Conservation (phyloP, 257 asterid species). For the Capsicum pubescens region DNA sequence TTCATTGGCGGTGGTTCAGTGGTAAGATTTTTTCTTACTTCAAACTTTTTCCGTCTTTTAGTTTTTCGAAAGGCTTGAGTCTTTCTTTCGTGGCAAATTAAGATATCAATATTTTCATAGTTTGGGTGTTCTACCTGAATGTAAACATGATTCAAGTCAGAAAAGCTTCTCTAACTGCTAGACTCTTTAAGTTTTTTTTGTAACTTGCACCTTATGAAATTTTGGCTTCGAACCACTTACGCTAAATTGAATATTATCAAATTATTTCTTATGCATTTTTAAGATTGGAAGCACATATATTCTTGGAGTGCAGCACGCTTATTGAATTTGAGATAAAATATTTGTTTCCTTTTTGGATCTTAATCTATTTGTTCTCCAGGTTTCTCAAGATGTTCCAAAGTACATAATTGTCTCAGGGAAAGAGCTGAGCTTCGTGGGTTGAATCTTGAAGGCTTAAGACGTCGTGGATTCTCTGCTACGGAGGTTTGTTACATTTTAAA, state of each 20-base stretch:
- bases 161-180: neutral
- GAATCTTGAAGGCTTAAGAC: conserved; percentile 89
- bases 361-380: conserved; percentile 44
- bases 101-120: neutral
- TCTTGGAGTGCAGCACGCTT: too few relatives aligned
- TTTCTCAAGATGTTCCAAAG: conserved; percentile 91
- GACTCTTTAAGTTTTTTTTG: neutral
- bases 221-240: neutral
- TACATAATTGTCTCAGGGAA: conserved; percentile 93
- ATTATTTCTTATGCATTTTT: neutral
- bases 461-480: conserved; percentile 68
- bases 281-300: neutral
- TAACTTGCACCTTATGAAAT: neutral
- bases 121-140: neutral
- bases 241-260: neutral
- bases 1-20: conserved; percentile 98
- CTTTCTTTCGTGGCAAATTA: neutral
- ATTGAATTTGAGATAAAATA: neutral
- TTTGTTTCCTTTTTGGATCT: neutral
- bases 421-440: conserved; percentile 94
- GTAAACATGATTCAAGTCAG: neutral
- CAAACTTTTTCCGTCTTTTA: neutral
- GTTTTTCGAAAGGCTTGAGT: neutral
- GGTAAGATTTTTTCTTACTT: conserved; percentile 46
- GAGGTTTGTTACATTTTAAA: conserved; percentile 58